Conservation (phyloP, 2,329 filamentous ascomycete genomes). For the Xylaria multiplex region DNA sequence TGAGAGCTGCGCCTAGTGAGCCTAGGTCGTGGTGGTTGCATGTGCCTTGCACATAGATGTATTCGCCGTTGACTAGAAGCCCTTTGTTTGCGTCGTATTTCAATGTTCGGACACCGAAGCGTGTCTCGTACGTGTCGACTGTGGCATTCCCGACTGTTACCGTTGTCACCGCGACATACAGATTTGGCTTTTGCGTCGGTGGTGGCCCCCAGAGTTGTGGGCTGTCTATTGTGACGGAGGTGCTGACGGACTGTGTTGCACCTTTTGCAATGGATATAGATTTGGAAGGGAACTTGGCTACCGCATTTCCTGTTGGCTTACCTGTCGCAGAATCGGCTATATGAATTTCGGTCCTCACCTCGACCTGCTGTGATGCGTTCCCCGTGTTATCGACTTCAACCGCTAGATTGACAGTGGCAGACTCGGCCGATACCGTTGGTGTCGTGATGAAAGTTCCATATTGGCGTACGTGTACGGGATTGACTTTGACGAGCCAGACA, state of each 20-base stretch:
- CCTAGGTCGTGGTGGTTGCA: slow-evolving; percentile 64
- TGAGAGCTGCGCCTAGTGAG: slow-evolving; percentile 61
- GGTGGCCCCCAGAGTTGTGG: slow-evolving; percentile 61
- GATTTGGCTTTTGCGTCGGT: slow-evolving; percentile 57
- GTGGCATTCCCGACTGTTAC: slow-evolving; percentile 44
- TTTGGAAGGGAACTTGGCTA: slow-evolving; percentile 52
- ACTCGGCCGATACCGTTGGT: slow-evolving; percentile 54
- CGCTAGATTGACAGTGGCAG: slow-evolving; percentile 56
- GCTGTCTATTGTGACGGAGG: slow-evolving; percentile 49
- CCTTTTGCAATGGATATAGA: slow-evolving; percentile 46
- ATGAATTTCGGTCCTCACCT: slow-evolving; percentile 55
- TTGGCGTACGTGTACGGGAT: slow-evolving; percentile 58
- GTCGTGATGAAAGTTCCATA: slow-evolving; percentile 62
- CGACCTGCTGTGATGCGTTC: slow-evolving; percentile 46
- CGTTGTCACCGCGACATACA: slow-evolving; percentile 59
- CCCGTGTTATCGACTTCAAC: slow-evolving; percentile 60
- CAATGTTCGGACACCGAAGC: slow-evolving; percentile 60
- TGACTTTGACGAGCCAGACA: slow-evolving; percentile 62
- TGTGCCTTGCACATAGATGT: slow-evolving; percentile 57
- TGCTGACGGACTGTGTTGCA: slow-evolving; percentile 49
- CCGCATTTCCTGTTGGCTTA: slow-evolving; percentile 43
- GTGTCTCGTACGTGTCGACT: slow-evolving; percentile 60
- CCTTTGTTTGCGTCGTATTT: slow-evolving; percentile 54
- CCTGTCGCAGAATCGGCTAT: slow-evolving; percentile 50
- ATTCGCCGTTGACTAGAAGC: slow-evolving; percentile 58